phyloP scores from a whole-genome alignment of 1,284 basidiomycete genomes.

The Melanopsichium pennsylvanicum region DNA sequence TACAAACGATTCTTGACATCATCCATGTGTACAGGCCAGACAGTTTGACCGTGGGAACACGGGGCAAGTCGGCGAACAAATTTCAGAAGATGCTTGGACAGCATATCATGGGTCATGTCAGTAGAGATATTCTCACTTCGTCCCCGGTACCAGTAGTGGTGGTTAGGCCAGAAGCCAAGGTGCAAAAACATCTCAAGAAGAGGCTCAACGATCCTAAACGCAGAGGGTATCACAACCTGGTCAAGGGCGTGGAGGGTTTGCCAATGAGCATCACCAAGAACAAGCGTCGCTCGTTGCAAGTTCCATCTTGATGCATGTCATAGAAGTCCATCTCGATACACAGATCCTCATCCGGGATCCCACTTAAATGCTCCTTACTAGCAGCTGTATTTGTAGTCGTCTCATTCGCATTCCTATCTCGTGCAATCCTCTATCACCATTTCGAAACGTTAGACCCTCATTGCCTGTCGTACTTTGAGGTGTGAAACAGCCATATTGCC shows the following conservation, averaged over 20 bases:
- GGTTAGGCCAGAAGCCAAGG: constrained; percentile 63
- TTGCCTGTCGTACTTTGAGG: too few species aligned
- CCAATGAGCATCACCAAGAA: constrained; percentile 54
- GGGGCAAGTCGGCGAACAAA: constrained; percentile 70
- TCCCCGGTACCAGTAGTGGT: constrained; percentile 65
- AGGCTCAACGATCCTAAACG: constrained; percentile 61
- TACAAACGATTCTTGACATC: constrained; percentile 77
- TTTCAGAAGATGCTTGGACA: constrained; percentile 64
- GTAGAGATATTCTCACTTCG: constrained; percentile 57
- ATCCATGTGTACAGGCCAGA: constrained; percentile 96
- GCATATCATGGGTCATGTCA: constrained; percentile 57
- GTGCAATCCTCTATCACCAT: too few species aligned
- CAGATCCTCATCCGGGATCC: neutral
- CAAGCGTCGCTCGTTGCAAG: constrained; percentile 39
- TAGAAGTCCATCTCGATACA: neutral
- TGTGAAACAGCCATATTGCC: too few species aligned
- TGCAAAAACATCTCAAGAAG: constrained; percentile 63
- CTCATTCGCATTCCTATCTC: too few species aligned
- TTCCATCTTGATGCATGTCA: constrained; percentile 8
- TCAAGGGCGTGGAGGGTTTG: constrained; percentile 44
- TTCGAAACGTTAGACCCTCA: too few species aligned
- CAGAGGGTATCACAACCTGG: constrained; percentile 59
- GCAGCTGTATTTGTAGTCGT: constrained; percentile 17
- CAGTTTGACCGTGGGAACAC: constrained; percentile 89
- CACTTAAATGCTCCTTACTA: neutral